phyloP scores from a whole-genome alignment of 2,329 filamentous ascomycete genomes.

The Colletotrichum camelliae region DNA sequence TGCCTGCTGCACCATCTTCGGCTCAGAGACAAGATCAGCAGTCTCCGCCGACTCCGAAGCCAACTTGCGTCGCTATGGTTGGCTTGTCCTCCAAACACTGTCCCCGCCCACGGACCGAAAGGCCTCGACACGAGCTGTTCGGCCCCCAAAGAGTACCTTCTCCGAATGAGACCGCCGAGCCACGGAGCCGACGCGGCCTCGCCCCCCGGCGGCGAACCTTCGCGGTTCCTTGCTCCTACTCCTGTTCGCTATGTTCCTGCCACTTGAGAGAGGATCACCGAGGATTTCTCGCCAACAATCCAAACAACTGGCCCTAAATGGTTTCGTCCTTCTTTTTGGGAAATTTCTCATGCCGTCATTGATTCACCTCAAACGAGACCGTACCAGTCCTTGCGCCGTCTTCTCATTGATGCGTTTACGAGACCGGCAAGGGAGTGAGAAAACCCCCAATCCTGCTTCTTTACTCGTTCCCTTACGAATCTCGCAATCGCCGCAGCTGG shows the following conservation, averaged over 20 bases:
- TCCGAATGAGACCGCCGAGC: neutral
- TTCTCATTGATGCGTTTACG: conserved; percentile 7
- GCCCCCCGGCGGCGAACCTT: neutral
- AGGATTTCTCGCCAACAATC: neutral
- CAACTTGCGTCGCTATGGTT: neutral
- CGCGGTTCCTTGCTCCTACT: neutral
- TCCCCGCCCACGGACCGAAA: neutral
- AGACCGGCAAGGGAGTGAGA: neutral
- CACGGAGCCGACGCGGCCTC: conserved; percentile 16
- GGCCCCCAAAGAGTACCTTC: neutral
- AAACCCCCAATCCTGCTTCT: neutral
- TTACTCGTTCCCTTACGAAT: conserved; percentile 5
- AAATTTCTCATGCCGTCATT: neutral
- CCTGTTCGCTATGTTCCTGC: neutral
- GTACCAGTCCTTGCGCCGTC: neutral
- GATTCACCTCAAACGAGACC: neutral
- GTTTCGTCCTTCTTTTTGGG: neutral
- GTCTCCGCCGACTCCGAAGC: neutral
- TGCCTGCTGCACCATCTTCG: neutral
- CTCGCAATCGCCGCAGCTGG: neutral
- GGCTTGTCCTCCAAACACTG: neutral
- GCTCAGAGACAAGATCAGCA: neutral
- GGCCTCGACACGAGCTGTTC: neutral
- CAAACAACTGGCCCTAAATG: neutral
- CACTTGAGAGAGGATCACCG: neutral